Evolutionary conservation across 306 rosid genomes (phyloP).

Genomic region (Rubus parviflorus): DNA sequence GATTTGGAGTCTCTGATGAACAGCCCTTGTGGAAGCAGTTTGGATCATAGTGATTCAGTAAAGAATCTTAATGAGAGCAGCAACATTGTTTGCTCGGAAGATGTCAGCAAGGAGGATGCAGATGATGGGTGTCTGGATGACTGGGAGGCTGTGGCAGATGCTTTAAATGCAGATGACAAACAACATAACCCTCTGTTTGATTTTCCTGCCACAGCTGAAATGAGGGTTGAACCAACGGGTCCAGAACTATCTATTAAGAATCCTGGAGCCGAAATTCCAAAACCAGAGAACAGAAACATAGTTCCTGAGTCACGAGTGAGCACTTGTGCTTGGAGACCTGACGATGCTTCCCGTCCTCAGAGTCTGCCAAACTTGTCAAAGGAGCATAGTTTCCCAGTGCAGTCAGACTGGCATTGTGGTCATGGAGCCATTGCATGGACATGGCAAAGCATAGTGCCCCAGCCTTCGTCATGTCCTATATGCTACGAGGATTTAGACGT

Average conservation of each 20-base stretch:
- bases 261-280: constrained; percentile 19
- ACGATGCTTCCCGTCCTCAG: constrained; percentile 54
- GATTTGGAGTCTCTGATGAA: constrained; percentile 33
- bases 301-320: constrained; percentile 26
- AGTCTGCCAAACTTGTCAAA: constrained; percentile 48
- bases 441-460: constrained; percentile 45
- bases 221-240: background rate
- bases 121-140: constrained; percentile 59
- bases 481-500: constrained; percentile 65
- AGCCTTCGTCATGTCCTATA: constrained; percentile 50
- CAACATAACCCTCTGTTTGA: constrained; percentile 18
- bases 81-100: constrained; percentile 27
- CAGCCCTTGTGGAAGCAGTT: constrained; percentile 26
- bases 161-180: constrained; percentile 38
- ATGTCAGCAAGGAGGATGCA: constrained; percentile 37
- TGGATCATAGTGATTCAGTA: constrained; percentile 32
- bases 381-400: constrained; percentile 33
- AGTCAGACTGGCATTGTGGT: constrained; percentile 41
- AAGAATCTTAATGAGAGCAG: constrained; percentile 29
- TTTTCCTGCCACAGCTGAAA: constrained; percentile 24
- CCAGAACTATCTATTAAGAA: constrained; percentile 9
- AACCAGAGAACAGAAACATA: constrained; percentile 17
- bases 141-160: constrained; percentile 70
- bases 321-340: constrained; percentile 51
- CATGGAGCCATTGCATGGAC: constrained; percentile 35